Percentiles rank a stretch among this genome's conserved stretches.
phyloP scores from a whole-genome alignment of 495 filamentous ascomycete species.

The Cercophora samala region DNA sequence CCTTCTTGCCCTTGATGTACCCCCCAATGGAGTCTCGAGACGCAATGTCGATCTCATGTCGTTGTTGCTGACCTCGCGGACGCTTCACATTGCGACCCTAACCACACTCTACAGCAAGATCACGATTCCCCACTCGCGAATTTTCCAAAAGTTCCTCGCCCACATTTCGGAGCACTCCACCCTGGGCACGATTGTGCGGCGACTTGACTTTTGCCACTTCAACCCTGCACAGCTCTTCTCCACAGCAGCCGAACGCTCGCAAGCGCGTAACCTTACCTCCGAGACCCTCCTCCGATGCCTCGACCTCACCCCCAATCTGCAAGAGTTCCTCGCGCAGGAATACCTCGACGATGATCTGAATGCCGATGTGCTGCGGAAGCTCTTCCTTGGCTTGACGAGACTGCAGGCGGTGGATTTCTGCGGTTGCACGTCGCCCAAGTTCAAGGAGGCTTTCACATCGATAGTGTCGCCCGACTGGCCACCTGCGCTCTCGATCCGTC shows the following conservation, averaged over 20 bases:
- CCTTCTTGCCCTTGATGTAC: slow-evolving; percentile 69
- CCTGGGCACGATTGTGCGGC: slow-evolving; percentile 73
- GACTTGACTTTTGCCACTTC: slow-evolving; percentile 85
- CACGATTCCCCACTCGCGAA: slow-evolving; percentile 81
- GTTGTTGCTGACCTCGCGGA: slow-evolving; percentile 70
- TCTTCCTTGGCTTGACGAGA: slow-evolving; percentile 70
- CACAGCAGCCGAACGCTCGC: slow-evolving; percentile 72
- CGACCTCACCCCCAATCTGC: slow-evolving; percentile 69
- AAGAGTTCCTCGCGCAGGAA: slow-evolving; percentile 80
- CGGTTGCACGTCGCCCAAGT: slow-evolving; percentile 67
- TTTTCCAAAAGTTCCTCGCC: slow-evolving; percentile 79
- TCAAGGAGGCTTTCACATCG: slow-evolving; percentile 56
- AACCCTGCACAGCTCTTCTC: slow-evolving; percentile 78
- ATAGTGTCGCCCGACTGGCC: slow-evolving; percentile 44
- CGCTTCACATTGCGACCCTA: slow-evolving; percentile 71
- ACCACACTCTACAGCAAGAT: slow-evolving; percentile 77
- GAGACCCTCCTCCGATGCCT: slow-evolving; percentile 72
- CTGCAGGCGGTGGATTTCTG: slow-evolving; percentile 75
- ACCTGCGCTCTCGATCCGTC: slow-evolving; percentile 55
- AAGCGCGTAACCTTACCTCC: slow-evolving; percentile 78
- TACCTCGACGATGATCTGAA: slow-evolving; percentile 78
- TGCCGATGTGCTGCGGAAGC: slow-evolving; percentile 62
- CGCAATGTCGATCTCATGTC: slow-evolving; percentile 81
- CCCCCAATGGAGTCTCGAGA: slow-evolving; percentile 71
- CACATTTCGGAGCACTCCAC: slow-evolving; percentile 69